Evolutionary conservation across 257 asterid species (phyloP), one percentile per base, ranked within the genome.

Genomic region (Dorcoceras hygrometricum): DNA sequence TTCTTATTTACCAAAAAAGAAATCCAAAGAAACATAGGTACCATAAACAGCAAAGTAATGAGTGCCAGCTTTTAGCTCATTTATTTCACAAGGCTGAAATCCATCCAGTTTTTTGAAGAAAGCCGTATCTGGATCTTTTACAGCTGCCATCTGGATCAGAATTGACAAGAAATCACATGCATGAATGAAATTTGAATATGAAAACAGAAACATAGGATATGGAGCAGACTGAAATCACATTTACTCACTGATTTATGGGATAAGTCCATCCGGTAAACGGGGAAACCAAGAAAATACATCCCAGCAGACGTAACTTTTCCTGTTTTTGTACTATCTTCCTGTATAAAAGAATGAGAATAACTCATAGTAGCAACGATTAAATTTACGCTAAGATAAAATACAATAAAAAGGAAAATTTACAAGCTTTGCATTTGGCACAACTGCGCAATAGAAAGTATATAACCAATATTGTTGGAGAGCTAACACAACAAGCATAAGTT

Each of bases 41-140:
- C 99, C 98, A 74, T 89, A 94, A 80, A 94, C 91, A 65, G 93
- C 96, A 82, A 94, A 94, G 59, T 81, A 83, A 71, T 90, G 98
- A 74, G 85, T 81, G 69, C 96, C 98, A 23, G 96, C 86, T 81
- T 90, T 90, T 65, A 90, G 77, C 72, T 91, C 98, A 66, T 77
- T 83, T 73, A 94, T 69, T 86, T 94, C 99, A 76, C 96, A 94
- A 6, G 96, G 99, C 84, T 85, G 96, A 84, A 94, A 94, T 55
- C 95, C 96, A 77, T 90, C 98, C 63, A 94, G 75, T 75, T 90
- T 94, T 80, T 87, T 90, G 76, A 94, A 94, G 84, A 94, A 91
- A 31, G 96, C 95, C 19, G 98, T 80, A 71, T 94, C 99, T 23
- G 90, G 96, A 69, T 94, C 99, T 82, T 94, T 94, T 51, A 71